These are phyloP conservation scores for Cyberlindnera mycetangii DNA, from an alignment of 805 yeast species.

Conservation along the genomic window DNA sequence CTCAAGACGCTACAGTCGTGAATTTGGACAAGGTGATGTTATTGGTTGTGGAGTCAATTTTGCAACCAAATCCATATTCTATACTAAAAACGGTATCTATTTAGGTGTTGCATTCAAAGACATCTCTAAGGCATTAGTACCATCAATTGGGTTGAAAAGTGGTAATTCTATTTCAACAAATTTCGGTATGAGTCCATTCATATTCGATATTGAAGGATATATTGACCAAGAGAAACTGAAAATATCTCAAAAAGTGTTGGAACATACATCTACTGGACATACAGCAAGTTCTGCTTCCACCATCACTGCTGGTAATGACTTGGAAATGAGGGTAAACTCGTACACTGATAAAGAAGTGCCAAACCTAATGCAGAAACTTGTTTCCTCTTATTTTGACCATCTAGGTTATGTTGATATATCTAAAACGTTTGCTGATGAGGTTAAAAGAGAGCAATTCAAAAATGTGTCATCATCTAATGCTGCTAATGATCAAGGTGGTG, in stretches of 20 bases:
- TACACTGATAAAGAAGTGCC: constrained; percentile 24
- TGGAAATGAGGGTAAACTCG: constrained; percentile 8
- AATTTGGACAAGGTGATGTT: constrained; percentile 55
- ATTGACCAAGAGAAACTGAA: constrained; percentile 42
- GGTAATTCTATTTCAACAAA: constrained; percentile 35
- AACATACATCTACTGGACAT: constrained; percentile 8
- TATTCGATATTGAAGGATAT: constrained; percentile 57
- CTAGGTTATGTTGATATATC: constrained; percentile 56
- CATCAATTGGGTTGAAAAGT: constrained; percentile 40
- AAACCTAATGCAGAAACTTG: constrained; percentile 32
- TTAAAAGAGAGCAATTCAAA: constrained; percentile 28
- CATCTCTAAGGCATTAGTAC: constrained; percentile 41
- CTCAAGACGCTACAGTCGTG: constrained; percentile 39
- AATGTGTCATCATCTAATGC: neutral
- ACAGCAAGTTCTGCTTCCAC: neutral
- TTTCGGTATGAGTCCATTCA: constrained; percentile 52
- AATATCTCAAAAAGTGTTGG: constrained; percentile 27
- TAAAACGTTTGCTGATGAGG: constrained; percentile 48
- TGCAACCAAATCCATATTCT: constrained; percentile 58
- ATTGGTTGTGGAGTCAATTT: constrained; percentile 86
- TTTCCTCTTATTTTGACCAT: constrained; percentile 51
- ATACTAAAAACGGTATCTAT: constrained; percentile 76
- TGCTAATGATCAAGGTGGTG: neutral
- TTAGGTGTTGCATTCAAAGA: constrained; percentile 54
- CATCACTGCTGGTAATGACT: constrained; percentile 2